A percentile compares a stretch with the other conserved stretches of the same genome.
These are phyloP conservation scores for Saccharum spontaneum DNA, from an alignment of 176 grass and related monocot species.

Conservation along the genomic window DNA sequence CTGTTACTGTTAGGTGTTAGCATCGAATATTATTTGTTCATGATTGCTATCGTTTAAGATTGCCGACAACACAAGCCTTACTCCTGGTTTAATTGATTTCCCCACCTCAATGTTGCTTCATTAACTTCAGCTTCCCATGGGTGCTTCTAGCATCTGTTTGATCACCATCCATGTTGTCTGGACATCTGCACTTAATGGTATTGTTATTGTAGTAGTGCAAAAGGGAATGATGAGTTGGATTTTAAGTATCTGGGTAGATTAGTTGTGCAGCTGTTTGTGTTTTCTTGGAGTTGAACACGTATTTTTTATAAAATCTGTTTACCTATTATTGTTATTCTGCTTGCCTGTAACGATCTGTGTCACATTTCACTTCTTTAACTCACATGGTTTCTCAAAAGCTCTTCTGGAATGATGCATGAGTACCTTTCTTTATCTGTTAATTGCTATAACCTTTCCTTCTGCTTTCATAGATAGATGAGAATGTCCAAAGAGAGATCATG, in stretches of 20 bases:
- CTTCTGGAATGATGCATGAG: neutral
- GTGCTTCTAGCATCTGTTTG: neutral
- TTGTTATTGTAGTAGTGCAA: neutral
- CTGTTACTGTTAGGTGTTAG: neutral
- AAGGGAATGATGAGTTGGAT: neutral
- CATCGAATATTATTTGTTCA: neutral
- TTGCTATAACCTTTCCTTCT: neutral
- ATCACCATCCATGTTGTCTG: neutral
- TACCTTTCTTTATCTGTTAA: constrained; percentile 16
- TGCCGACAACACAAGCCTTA: neutral
- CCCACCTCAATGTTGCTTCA: neutral
- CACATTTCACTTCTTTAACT: neutral
- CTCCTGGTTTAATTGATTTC: neutral
- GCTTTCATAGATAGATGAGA: constrained; percentile 82
- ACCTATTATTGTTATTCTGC: neutral
- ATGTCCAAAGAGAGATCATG: constrained; percentile 99
- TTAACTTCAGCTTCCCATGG: constrained; percentile 13
- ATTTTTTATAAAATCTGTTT: neutral
- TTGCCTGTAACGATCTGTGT: neutral
- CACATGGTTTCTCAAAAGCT: neutral
- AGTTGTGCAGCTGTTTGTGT: neutral
- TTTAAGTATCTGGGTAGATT: neutral
- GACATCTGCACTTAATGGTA: neutral
- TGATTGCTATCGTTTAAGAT: neutral
- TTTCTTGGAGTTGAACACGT: neutral